Conservation (phyloP, 768 basidiomycete genomes). For the Pilatotrama ljubarskyi region DNA sequence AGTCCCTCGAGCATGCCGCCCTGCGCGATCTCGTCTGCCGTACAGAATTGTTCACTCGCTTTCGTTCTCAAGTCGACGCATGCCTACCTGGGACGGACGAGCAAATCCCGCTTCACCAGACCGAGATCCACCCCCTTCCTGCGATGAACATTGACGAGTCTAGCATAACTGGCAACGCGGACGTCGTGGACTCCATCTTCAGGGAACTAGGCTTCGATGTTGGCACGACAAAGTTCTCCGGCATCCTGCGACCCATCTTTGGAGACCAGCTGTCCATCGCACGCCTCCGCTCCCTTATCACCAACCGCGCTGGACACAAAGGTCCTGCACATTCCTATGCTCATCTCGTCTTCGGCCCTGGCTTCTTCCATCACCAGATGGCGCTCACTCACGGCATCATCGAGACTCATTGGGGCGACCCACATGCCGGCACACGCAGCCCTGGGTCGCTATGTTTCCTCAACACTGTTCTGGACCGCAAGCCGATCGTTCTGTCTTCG, state of each 20-base stretch:
- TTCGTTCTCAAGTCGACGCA: not conserved
- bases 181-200: slow-evolving; percentile 33
- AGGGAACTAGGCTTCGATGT: slow-evolving; percentile 25
- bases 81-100: not conserved
- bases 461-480: slow-evolving; percentile 36
- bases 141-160: slow-evolving; percentile 41
- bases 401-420: slow-evolving; percentile 35
- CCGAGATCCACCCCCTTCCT: slow-evolving; percentile 31
- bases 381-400: slow-evolving; percentile 31
- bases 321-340: slow-evolving; percentile 26
- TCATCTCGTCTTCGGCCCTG: slow-evolving; percentile 31
- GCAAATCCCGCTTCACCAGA: slow-evolving; percentile 33
- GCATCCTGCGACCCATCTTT: slow-evolving; percentile 12
- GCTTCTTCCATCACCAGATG: slow-evolving; percentile 41
- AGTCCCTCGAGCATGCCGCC: slow-evolving; percentile 26
- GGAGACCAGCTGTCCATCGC: slow-evolving; percentile 42
- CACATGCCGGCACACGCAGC: slow-evolving; percentile 18
- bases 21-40: slow-evolving; percentile 31
- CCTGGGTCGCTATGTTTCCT: slow-evolving; percentile 38
- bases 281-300: slow-evolving; percentile 31
- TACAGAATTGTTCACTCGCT: not conserved
- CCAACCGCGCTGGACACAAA: slow-evolving; percentile 32
- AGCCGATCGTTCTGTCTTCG: slow-evolving; percentile 38
- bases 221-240: not conserved
- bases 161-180: slow-evolving; percentile 36